Evolutionary conservation across 441 rosid species (phyloP), one percentile per base, ranked within the genome.

Genomic region (Pelargonium myrrhifolium): DNA sequence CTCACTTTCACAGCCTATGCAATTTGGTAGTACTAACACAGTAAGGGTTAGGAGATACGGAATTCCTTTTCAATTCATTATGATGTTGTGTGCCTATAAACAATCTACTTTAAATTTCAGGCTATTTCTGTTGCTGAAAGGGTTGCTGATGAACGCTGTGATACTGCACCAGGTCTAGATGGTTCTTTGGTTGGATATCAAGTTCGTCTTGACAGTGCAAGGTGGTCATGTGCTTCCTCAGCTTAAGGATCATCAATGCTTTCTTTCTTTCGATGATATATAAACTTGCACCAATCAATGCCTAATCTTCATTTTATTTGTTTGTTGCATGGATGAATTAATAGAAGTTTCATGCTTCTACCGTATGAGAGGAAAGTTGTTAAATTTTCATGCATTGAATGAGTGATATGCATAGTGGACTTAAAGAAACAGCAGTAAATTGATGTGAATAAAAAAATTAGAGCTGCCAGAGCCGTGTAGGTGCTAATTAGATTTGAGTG

Each of bases 41-140:
- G 14, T 22, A 58, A 58, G 31, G 31, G 10, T 58, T 21, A 58
- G 62, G 62, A 58, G 31, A 58, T 58, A 58, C 11, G 26, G 9
- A 56, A 21, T 56, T 26, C 6, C 62, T 20, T 58, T 58, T 22
- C 4, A 58, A 22, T 58, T 58, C 31, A 22, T 56, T 56, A 20
- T 14, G 3, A 56, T 9, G 26, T 56, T 56, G 62, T 9, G 26
- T 58, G 35, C 31, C 1, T 58, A 21, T 58, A 21, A 58, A 58
- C 62, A 58, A 58, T 58, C 24, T 11, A 58, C 35, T 58, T 22
- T 28, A 58, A 58, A 66, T 72, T 82, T 67, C 79, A 93, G 98
- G 97, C 98, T 82, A 85, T 89, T 81, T 89, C 97, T 72, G 98
- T 93, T 63, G 97, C 98, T 70, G 96, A 89, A 79, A 87, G 98